Conservation (phyloP, 805 yeast genomes). For the Metschnikowia gelsemii region DNA sequence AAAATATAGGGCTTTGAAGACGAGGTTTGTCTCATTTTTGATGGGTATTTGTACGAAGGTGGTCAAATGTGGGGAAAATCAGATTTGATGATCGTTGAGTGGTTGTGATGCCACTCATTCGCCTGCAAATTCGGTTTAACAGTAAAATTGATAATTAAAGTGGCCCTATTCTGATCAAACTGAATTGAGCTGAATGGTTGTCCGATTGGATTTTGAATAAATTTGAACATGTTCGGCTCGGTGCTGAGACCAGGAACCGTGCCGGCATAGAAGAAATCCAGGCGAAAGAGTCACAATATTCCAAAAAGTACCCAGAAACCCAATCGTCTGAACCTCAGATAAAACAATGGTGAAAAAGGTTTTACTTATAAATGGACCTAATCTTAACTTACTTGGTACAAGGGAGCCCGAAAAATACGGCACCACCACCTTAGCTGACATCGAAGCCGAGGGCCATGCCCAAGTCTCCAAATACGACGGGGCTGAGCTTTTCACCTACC, state of each 20-base stretch:
- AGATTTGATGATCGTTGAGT: background rate
- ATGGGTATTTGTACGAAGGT: background rate
- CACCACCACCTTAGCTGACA: conserved; percentile 42
- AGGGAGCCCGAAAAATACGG: conserved; percentile 49
- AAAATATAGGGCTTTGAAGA: too few relatives aligned
- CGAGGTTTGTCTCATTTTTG: background rate
- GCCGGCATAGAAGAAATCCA: conserved; percentile 8
- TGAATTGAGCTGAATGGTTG: too few relatives aligned
- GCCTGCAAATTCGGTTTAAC: too few relatives aligned
- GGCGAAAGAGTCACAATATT: conserved; percentile 6
- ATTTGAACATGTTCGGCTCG: too few relatives aligned
- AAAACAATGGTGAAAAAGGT: conserved; percentile 39
- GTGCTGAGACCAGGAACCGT: background rate
- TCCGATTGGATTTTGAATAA: too few relatives aligned
- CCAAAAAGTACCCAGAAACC: background rate
- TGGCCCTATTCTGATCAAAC: too few relatives aligned
- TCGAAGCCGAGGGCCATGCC: conserved; percentile 41
- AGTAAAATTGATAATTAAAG: too few relatives aligned
- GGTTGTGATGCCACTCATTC: too few relatives aligned
- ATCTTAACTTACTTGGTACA: conserved; percentile 48
- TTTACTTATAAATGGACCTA: conserved; percentile 50
- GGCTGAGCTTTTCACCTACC: conserved; percentile 35
- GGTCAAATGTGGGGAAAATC: conserved; percentile 2
- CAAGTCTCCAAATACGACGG: conserved; percentile 32
- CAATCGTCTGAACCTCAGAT: background rate